Base-by-base conservation (phyloP, 345 rosid genomes). In the Hirschfeldia incana region DNA sequence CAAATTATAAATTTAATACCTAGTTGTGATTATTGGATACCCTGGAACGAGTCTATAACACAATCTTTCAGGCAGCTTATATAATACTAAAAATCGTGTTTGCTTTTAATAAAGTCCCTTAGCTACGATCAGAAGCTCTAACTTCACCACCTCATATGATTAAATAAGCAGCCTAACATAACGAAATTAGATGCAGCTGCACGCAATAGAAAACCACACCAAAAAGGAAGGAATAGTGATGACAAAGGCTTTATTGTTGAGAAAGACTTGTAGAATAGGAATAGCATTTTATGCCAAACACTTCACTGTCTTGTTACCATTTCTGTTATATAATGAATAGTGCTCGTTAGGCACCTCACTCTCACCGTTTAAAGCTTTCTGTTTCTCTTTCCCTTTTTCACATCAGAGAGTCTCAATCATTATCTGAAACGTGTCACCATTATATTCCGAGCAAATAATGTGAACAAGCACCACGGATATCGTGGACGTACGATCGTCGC, bases 221-320 rank as follows among this genome's bases (percentile, higher is more conserved):
- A 8, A 42, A 15, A 62, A 30, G 12, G 61, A 42, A 29, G 69
- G 76, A 63, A 73, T 46, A 73, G 77, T 46, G 62, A 46, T 15
- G 70, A 62, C 60, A 42, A 62, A 44, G 44, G 69, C 69, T 42
- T 61, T 73, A 61, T 30, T 27, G 57, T 34, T 65, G 72, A 75
- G 73, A 66, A 39, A 67, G 70, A 75, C 77, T 73, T 73, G 59
- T 63, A 17, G 77, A 46, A 63, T 15, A 37, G 3, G 79, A 75
- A 75, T 55, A 75, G 73, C 11, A 67, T 29, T 37, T 75, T 37
- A 21, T 67, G 79, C 79, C 79, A 67, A 75, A 75, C 79, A 66
- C 66, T 36, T 67, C 77, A 46, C 77, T 73, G 32, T 55, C 73
- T 16, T 75, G 72, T 27, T 75, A 27, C 77, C 77, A 74, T 64